Percentiles rank a stretch among this genome's conserved stretches.
Conservation (phyloP, 345 rosid species). For the Eucalyptus globulus region DNA sequence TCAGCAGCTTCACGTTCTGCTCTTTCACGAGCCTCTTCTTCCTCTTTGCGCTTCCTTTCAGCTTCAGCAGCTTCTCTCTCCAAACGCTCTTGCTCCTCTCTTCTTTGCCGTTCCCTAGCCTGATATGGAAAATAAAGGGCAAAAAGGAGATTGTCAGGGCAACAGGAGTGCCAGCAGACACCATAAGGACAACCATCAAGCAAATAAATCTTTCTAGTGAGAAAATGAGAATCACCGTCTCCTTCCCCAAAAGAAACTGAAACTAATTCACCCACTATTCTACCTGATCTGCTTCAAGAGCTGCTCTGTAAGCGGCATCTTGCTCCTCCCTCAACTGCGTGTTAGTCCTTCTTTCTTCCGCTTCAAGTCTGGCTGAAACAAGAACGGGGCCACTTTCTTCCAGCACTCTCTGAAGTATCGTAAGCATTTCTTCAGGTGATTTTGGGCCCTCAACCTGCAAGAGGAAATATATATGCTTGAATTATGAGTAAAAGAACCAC, state of each 20-base stretch:
- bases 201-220: not conserved
- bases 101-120: constrained; percentile 56
- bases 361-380: constrained; percentile 78
- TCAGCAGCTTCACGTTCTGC: constrained; percentile 86
- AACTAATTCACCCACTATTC: not conserved
- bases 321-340: constrained; percentile 90
- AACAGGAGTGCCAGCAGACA: not conserved
- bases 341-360: constrained; percentile 87
- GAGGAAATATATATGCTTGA: not conserved
- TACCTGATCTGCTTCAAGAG: constrained; percentile 99
- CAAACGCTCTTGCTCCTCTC: constrained; percentile 75
- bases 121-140: not conserved
- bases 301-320: constrained; percentile 95
- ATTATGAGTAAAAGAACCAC: not conserved
- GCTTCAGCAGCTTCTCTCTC: constrained; percentile 94
- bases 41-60: constrained; percentile 79
- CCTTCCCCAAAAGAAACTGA: not conserved
- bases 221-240: not conserved
- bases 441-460: constrained; percentile 86
- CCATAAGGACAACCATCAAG: not conserved
- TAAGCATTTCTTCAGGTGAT: constrained; percentile 74
- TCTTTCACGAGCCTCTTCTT: constrained; percentile 81
- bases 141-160: not conserved
- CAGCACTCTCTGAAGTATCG: constrained; percentile 67
- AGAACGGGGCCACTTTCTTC: constrained; percentile 94